A percentile compares a stretch with the other conserved stretches of the same genome.
Conservation (phyloP, 2,329 filamentous ascomycete species). For the Orbilia quercus region DNA sequence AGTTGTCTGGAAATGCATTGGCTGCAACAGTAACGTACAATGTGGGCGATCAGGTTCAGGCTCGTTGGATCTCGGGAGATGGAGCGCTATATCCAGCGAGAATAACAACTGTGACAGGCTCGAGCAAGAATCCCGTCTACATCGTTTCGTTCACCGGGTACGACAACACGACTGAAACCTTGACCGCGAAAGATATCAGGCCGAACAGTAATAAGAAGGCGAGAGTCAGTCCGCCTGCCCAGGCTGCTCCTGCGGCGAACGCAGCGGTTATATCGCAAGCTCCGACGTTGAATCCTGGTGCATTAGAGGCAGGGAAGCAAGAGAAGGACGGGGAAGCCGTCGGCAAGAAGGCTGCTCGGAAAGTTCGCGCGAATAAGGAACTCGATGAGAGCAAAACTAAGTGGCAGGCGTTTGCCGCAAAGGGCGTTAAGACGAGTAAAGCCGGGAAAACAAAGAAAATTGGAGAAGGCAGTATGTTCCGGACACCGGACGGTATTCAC, state of each 20-base stretch:
- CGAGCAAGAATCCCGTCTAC: conserved; percentile 88
- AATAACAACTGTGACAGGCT: conserved; percentile 93
- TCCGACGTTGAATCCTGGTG: conserved; percentile 72
- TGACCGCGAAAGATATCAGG: conserved; percentile 84
- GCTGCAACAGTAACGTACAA: conserved; percentile 65
- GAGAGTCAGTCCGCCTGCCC: conserved; percentile 63
- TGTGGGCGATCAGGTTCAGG: conserved; percentile 89
- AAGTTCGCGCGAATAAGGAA: conserved; percentile 89
- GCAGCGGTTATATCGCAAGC: conserved; percentile 74
- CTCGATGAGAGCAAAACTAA: conserved; percentile 90
- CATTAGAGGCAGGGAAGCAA: conserved; percentile 72
- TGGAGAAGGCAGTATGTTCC: conserved; percentile 97
- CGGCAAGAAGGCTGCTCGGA: conserved; percentile 77
- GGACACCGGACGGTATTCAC: conserved; percentile 85
- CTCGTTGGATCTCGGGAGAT: conserved; percentile 90
- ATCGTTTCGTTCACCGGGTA: conserved; percentile 96
- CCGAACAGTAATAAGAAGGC: conserved; percentile 75
- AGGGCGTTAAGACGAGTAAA: conserved; percentile 72
- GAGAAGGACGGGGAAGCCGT: conserved; percentile 73
- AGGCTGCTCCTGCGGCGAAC: conserved; percentile 62
- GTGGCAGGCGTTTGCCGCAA: conserved; percentile 92
- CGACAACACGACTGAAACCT: conserved; percentile 78
- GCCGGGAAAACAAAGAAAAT: conserved; percentile 69
- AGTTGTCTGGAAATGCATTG: conserved; percentile 64
- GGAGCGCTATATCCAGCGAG: conserved; percentile 89